Evolutionary conservation across 495 filamentous ascomycete species (phyloP).

Genomic region (Aspergillus steynii): DNA sequence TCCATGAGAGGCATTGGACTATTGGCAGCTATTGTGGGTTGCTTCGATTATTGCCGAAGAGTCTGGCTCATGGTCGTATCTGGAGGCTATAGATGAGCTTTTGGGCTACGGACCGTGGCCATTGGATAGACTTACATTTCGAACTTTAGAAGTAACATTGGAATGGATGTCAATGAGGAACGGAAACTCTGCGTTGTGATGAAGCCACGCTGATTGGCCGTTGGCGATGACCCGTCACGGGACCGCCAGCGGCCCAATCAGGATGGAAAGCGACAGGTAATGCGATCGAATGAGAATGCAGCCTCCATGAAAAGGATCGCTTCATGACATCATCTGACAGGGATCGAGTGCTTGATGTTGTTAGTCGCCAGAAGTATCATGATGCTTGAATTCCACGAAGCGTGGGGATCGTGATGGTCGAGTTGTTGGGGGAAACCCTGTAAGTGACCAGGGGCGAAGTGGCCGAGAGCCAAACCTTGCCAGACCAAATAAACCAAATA

Average conservation of each 20-base stretch:
- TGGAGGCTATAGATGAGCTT: background rate
- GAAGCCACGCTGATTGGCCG: background rate
- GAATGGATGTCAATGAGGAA: background rate
- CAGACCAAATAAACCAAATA: no score
- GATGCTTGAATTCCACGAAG: no score
- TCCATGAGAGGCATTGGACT: constrained; percentile 8
- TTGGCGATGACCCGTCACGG: no score
- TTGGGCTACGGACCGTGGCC: background rate
- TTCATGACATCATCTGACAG: background rate
- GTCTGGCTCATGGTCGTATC: no score
- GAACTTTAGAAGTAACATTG: background rate
- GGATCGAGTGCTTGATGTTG: background rate
- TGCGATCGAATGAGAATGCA: no score
- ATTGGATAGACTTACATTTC: background rate
- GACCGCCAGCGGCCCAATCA: no score
- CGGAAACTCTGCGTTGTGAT: background rate
- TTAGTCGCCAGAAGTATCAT: background rate
- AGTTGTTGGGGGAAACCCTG: no score
- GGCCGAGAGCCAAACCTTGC: no score
- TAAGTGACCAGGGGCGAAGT: no score
- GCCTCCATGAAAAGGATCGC: no score
- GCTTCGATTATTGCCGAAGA: background rate
- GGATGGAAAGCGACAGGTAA: no score
- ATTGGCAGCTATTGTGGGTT: background rate
- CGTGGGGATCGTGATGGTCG: no score